Evolutionary conservation across 495 filamentous ascomycete species (phyloP), one percentile per base, ranked within the genome.

Genomic region (Choiromyces venosus): DNA sequence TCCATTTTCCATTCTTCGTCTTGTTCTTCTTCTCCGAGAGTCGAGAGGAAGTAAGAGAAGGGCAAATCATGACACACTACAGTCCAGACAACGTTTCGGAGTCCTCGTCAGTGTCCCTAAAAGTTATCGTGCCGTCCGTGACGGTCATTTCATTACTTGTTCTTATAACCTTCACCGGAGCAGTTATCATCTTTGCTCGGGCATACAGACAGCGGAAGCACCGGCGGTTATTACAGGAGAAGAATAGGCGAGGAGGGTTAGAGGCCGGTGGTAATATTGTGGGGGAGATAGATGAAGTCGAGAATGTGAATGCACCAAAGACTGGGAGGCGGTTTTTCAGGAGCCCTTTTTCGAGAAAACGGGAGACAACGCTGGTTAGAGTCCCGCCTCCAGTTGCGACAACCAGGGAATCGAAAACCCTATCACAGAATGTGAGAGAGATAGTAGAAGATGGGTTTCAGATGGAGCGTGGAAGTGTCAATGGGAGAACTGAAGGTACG

Each of bases 41-140:
- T 39, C 38, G 10, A 33, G 67, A 67, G 72, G 74, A 65, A 69
- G 38, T 6, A 71, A 46, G 66, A 71, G 25, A 37, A 69, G 52
- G 52, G 25, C 25, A 64, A 71, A 69, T 72, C 69, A 77, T 77
- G 75, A 44, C 74, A 67, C 56, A 56, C 69, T 33, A 77, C 70
- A 67, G 70, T 67, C n/a, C 67, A 70, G 56, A 67, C 68, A 19
- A 74, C 74, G 14, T 73, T 76, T 61, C 52, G 25, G 25, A 29
- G 25, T 77, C 75, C 75, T 77, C 75, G 78, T 80, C 78, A 80
- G 78, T 80, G 65, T 70, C 78, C 78, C 78, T 71, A 79, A 76
- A 74, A 77, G 78, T 74, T 37, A 80, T 80, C 70, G 68, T 80
- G 40, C 77, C 78, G 33, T 76, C 78, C 69, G 65, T 80, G 72